phyloP scores from a whole-genome alignment of 2,329 filamentous ascomycete species.

The Penicillium sp. region DNA sequence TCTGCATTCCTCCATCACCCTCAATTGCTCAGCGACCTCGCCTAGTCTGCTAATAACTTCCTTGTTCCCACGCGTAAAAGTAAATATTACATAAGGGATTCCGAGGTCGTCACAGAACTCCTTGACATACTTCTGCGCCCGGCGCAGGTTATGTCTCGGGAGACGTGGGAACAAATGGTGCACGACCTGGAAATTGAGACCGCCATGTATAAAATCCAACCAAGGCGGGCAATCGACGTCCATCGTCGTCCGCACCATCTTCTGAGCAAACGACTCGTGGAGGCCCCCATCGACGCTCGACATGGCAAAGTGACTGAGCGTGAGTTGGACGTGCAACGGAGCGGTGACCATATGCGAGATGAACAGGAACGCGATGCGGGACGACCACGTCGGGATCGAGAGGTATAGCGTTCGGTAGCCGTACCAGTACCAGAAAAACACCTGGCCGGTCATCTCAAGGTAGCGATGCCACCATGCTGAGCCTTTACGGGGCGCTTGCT shows the following conservation, averaged over 20 bases:
- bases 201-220: constrained; percentile 85
- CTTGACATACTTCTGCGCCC: constrained; percentile 70
- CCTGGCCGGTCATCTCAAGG: constrained; percentile 72
- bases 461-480: constrained; percentile 78
- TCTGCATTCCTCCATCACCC: constrained; percentile 71
- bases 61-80: constrained; percentile 76
- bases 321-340: constrained; percentile 83
- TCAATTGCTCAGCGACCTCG: constrained; percentile 73
- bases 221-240: constrained; percentile 82
- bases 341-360: constrained; percentile 77
- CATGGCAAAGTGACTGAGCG: constrained; percentile 91
- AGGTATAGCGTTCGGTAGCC: constrained; percentile 75
- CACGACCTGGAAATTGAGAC: constrained; percentile 82
- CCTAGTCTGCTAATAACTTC: constrained; percentile 71
- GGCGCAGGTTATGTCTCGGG: constrained; percentile 77
- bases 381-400: constrained; percentile 65
- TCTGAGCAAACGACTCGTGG: constrained; percentile 80
- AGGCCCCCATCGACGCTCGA: constrained; percentile 80
- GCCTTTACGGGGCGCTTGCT: constrained; percentile 69
- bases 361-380: constrained; percentile 71
- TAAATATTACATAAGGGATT: constrained; percentile 81
- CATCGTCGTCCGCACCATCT: constrained; percentile 89
- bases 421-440: constrained; percentile 82
- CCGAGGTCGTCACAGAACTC: constrained; percentile 78
- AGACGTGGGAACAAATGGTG: constrained; percentile 81